Evolutionary conservation across 768 basidiomycete genomes (phyloP).

Genomic region (Phylloporus rhodoxanthus): DNA sequence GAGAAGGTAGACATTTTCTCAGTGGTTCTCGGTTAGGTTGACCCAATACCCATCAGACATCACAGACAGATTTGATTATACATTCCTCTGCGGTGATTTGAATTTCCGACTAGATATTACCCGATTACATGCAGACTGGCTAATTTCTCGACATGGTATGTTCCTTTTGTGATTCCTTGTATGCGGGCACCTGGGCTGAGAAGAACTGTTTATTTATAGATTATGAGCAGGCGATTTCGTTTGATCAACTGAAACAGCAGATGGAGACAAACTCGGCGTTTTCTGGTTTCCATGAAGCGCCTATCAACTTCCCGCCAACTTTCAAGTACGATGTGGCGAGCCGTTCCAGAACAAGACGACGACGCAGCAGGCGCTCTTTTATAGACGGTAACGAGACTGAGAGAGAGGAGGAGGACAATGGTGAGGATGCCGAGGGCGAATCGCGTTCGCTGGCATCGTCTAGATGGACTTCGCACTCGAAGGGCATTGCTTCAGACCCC

Average conservation of each 20-base stretch:
- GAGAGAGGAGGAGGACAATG: slow-evolving; percentile 28
- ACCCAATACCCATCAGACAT: slow-evolving; percentile 42
- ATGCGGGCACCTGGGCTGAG: slow-evolving; percentile 4
- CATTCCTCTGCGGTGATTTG: slow-evolving; percentile 85
- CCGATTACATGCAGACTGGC: slow-evolving; percentile 90
- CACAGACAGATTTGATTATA: slow-evolving; percentile 84
- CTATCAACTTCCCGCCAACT: slow-evolving; percentile 84
- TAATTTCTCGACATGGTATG: slow-evolving; percentile 74
- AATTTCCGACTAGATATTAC: slow-evolving; percentile 90
- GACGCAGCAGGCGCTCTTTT: slow-evolving; percentile 33
- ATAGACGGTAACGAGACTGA: slow-evolving; percentile 38
- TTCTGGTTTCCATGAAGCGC: slow-evolving; percentile 71
- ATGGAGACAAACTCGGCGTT: slow-evolving; percentile 70
- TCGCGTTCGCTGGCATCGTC: slow-evolving; percentile 52
- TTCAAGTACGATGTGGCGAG: slow-evolving; percentile 88
- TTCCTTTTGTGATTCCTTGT: neutral
- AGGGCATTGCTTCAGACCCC: slow-evolving; percentile 27
- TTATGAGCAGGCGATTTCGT: slow-evolving; percentile 78
- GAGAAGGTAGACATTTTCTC: slow-evolving; percentile 51
- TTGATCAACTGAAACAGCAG: slow-evolving; percentile 80
- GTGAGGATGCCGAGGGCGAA: slow-evolving; percentile 39
- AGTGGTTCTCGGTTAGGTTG: slow-evolving; percentile 1
- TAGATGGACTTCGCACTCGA: slow-evolving; percentile 42
- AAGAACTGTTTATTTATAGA: slow-evolving; percentile 38
- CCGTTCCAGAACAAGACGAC: slow-evolving; percentile 39